Evolutionary conservation across 2,329 filamentous ascomycete genomes (phyloP), one percentile per base, ranked within the genome.

Genomic region (Colletotrichum liaoningense): DNA sequence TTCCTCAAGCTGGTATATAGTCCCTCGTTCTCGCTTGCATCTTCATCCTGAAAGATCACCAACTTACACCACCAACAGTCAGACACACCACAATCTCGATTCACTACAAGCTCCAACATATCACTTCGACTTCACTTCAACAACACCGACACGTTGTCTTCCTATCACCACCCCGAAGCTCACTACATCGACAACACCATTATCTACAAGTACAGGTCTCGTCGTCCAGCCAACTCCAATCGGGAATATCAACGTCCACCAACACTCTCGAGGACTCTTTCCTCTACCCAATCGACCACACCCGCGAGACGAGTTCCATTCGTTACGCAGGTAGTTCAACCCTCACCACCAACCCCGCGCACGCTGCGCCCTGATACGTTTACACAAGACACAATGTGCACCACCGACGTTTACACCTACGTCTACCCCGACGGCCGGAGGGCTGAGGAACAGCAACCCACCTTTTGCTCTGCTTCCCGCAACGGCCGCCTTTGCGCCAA

Each of bases 311-410:
- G 68, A 68, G 30, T 68, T 59, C 68, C 38, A 28, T 63, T 72
- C 46, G 72, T 63, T 26, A 58, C 72, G 28, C 58, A 72, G 12
- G 58, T 72, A n/a, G 42, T 67, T n/a, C 68, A 72, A 59, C 63
- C 35, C 4, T 35, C 46, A 49, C 42, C 62, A 57, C 67, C 68
- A 42, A n/a, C 57, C 6, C 38, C 38, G 68, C 72, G 72, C 68
- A 68, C 67, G 57, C 52, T 57, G 68, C 72, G 68, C 72, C 28
- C 58, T 35, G 8, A 72, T 54, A 63, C 63, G 38, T 52, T 68
- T 11, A 14, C 16, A 58, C 78, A 76, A 76, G 77, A 78, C 83
- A 84, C 81, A 62, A 89, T 89, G 88, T 89, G 88, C 80, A 83
- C 84, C 74, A 86, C 83, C 73, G 83, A 87, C 77, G 75, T 86